phyloP scores from a whole-genome alignment of 352 stramenopile species.

The Pythium diclinum region DNA sequence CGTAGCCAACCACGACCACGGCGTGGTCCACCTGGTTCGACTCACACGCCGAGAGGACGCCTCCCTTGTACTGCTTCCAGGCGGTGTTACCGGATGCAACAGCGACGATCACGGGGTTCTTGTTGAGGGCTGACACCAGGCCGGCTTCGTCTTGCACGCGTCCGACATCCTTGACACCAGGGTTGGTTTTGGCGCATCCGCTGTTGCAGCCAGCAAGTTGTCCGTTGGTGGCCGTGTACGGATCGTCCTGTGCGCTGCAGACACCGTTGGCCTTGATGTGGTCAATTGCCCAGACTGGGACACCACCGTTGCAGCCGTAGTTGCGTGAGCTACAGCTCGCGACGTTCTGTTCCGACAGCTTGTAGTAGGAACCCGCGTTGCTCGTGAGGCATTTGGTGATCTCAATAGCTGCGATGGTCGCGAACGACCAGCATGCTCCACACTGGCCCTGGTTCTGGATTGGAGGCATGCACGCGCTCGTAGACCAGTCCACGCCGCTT shows the following conservation, averaged over 20 bases:
- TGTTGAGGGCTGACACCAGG: slow-evolving; percentile 83
- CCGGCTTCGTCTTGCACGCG: slow-evolving; percentile 42
- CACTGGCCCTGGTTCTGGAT: slow-evolving; percentile 91
- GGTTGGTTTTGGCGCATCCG: slow-evolving; percentile 13
- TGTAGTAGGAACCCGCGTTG: slow-evolving; percentile 54
- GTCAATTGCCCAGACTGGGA: slow-evolving; percentile 88
- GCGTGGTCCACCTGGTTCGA: slow-evolving; percentile 94
- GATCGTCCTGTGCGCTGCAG: slow-evolving; percentile 71
- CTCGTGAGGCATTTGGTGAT: slow-evolving; percentile 81
- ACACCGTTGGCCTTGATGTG: slow-evolving; percentile 89
- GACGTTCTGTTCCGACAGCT: slow-evolving; percentile 91
- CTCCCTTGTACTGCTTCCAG: slow-evolving; percentile 97
- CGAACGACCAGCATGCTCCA: slow-evolving; percentile 98
- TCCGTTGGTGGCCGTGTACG: slow-evolving; percentile 53
- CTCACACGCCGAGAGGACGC: slow-evolving; percentile 78
- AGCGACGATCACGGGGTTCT: slow-evolving; percentile 93
- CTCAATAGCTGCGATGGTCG: slow-evolving; percentile 88
- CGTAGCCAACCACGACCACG: slow-evolving; percentile 95
- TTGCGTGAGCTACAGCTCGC: slow-evolving; percentile 89
- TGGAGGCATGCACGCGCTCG: slow-evolving; percentile 20
- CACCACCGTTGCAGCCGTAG: slow-evolving; percentile 89
- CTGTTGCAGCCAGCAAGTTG: slow-evolving; percentile 11
- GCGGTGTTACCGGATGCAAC: slow-evolving; percentile 91
- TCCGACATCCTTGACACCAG: slow-evolving; percentile 8
- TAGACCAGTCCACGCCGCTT: slow-evolving; percentile 20